These are phyloP conservation scores for Biscutella auriculata DNA, from an alignment of 441 rosid species.

Conservation along the genomic window DNA sequence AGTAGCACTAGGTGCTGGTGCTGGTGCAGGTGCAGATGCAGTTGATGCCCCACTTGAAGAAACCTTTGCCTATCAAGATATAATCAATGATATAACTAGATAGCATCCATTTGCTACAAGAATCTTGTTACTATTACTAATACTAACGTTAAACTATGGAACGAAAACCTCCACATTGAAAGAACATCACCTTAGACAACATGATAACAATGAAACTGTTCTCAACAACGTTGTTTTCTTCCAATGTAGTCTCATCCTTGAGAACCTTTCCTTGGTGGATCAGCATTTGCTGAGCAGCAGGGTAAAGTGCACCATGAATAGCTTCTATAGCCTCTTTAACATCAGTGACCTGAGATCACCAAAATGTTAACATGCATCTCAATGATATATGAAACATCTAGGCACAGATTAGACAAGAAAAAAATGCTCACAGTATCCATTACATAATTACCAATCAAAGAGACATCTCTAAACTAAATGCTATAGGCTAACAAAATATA, in stretches of 20 bases:
- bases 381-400: neutral
- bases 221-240: slow-evolving; percentile 57
- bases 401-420: neutral
- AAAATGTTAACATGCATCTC: neutral
- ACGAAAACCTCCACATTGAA: neutral
- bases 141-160: neutral
- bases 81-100: neutral
- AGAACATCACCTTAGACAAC: slow-evolving; percentile 46
- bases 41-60: slow-evolving; percentile 44
- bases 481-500: neutral
- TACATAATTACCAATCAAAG: neutral
- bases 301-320: slow-evolving; percentile 45
- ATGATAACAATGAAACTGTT: slow-evolving; percentile 64
- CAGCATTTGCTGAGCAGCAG: slow-evolving; percentile 66
- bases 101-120: neutral
- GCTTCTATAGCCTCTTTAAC: slow-evolving; percentile 55
- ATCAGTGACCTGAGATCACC: slow-evolving; percentile 38
- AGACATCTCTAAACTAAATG: neutral
- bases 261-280: slow-evolving; percentile 78
- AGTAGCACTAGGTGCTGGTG: slow-evolving; percentile 10
- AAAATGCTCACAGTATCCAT: too few species aligned
- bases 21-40: slow-evolving; percentile 30
- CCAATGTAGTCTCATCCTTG: slow-evolving; percentile 52
- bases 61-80: slow-evolving; percentile 37
- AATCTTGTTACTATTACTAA: neutral